phyloP scores from a whole-genome alignment of 305 asterid species.

The Nicotiana rustica region DNA sequence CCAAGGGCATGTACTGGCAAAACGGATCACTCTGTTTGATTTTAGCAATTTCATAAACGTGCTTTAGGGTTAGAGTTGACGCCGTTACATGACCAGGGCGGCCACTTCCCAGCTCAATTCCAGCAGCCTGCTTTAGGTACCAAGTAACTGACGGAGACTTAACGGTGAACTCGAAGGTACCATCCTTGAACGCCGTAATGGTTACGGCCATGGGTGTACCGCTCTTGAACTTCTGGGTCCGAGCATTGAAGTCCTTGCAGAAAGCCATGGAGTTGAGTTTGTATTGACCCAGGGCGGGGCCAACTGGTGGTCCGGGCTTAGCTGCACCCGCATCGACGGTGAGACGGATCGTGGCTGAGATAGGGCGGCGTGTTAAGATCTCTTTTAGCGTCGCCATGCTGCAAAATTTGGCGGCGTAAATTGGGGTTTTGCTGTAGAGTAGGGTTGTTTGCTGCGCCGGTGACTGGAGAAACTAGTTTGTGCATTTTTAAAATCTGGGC shows the following conservation, averaged over 20 bases:
- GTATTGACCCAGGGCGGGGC: constrained; percentile 92
- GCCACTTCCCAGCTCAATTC: constrained; percentile 81
- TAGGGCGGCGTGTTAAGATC: constrained; percentile 83
- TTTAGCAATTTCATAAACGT: constrained; percentile 91
- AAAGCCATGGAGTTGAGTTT: constrained; percentile 87
- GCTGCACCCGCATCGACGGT: constrained; percentile 92
- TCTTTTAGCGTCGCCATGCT: constrained; percentile 63
- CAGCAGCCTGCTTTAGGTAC: constrained; percentile 91
- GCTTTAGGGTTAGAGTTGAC: constrained; percentile 73
- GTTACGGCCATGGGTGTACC: constrained; percentile 24
- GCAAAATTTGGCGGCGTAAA: background rate
- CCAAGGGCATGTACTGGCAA: constrained; percentile 88
- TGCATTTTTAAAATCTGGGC: constrained; percentile 5
- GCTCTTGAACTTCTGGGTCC: constrained; percentile 38
- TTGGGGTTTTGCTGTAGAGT: background rate
- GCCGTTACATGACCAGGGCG: constrained; percentile 82
- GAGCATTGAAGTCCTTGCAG: constrained; percentile 93
- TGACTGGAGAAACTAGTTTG: no score
- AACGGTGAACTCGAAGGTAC: constrained; percentile 79
- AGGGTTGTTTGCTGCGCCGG: no score
- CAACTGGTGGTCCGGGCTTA: constrained; percentile 89
- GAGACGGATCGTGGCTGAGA: constrained; percentile 89
- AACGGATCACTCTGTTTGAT: constrained; percentile 87
- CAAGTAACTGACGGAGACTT: constrained; percentile 25
- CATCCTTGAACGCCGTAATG: constrained; percentile 47